Evolutionary conservation across 371 early-diverging fungal genomes (phyloP).

Genomic region (Apophysomyces variabilis): DNA sequence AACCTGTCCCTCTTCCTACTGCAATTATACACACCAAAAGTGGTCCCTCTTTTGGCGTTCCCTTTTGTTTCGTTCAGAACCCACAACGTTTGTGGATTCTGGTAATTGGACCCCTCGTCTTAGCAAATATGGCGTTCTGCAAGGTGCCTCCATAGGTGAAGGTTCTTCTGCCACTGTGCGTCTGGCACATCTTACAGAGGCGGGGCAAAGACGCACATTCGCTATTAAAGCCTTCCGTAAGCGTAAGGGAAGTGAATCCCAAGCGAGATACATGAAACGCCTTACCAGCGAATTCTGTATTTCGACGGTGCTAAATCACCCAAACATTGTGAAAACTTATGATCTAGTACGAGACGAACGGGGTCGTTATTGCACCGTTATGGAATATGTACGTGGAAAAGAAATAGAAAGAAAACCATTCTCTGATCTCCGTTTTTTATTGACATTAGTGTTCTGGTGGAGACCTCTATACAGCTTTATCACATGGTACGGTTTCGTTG

Average conservation of each 20-base stretch:
- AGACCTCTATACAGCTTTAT: slow-evolving; percentile 49
- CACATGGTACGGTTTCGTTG: slow-evolving; percentile 28
- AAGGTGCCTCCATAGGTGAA: slow-evolving; percentile 10
- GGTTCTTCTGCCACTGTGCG: slow-evolving; percentile 21
- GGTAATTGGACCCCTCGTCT: not conserved
- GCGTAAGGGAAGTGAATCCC: slow-evolving; percentile 79
- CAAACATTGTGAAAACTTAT: slow-evolving; percentile 89
- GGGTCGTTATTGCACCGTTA: slow-evolving; percentile 90
- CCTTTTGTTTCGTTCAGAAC: not conserved
- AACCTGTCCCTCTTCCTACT: not conserved
- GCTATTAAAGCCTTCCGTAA: slow-evolving; percentile 95
- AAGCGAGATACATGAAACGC: slow-evolving; percentile 91
- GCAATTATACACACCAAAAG: not conserved
- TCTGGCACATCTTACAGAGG: not conserved
- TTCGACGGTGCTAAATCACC: slow-evolving; percentile 82
- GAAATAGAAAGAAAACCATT: slow-evolving; percentile 24
- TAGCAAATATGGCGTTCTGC: slow-evolving; percentile 1
- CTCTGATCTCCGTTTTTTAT: too few relatives aligned
- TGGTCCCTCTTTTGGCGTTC: slow-evolving; percentile 1
- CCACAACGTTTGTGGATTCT: not conserved
- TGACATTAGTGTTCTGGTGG: slow-evolving; percentile 50
- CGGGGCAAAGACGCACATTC: not conserved
- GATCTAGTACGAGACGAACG: slow-evolving; percentile 90
- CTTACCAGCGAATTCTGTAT: slow-evolving; percentile 93
- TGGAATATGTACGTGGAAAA: slow-evolving; percentile 72